phyloP scores from a whole-genome alignment of 306 rosid genomes.

The Trifolium fragiferum region DNA sequence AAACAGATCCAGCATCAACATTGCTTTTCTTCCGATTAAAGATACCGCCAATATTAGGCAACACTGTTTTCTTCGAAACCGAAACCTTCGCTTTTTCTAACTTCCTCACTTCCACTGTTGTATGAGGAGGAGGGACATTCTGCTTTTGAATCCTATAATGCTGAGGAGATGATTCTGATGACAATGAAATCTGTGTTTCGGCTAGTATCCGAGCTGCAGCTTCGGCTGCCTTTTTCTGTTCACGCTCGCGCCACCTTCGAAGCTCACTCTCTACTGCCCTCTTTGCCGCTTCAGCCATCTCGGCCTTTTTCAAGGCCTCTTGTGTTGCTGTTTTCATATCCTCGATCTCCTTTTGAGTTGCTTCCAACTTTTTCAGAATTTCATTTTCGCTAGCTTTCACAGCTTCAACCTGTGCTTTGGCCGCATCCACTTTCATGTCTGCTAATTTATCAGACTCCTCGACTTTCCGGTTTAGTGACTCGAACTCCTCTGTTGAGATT shows the following conservation, averaged over 20 bases:
- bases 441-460: slow-evolving; percentile 87
- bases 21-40: slow-evolving; percentile 82
- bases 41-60: slow-evolving; percentile 77
- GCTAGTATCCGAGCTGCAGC: slow-evolving; percentile 86
- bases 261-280: slow-evolving; percentile 91
- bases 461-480: slow-evolving; percentile 81
- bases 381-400: slow-evolving; percentile 97
- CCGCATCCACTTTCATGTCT: slow-evolving; percentile 96
- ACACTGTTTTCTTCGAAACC: slow-evolving; percentile 69
- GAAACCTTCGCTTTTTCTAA: slow-evolving; percentile 69
- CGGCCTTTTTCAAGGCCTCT: slow-evolving; percentile 79
- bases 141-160: slow-evolving; percentile 69
- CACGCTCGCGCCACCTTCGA: slow-evolving; percentile 86
- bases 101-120: slow-evolving; percentile 54
- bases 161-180: slow-evolving; percentile 70
- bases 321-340: slow-evolving; percentile 72
- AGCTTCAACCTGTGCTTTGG: slow-evolving; percentile 96
- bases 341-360: slow-evolving; percentile 78
- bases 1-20: slow-evolving; percentile 87
- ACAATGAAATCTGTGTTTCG: slow-evolving; percentile 58
- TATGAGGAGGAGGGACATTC: slow-evolving; percentile 51
- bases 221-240: slow-evolving; percentile 91
- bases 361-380: slow-evolving; percentile 67
- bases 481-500: slow-evolving; percentile 79
- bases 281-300: slow-evolving; percentile 97